Evolutionary conservation across 345 rosid genomes (phyloP).

Genomic region (Eucalyptus curtisii): DNA sequence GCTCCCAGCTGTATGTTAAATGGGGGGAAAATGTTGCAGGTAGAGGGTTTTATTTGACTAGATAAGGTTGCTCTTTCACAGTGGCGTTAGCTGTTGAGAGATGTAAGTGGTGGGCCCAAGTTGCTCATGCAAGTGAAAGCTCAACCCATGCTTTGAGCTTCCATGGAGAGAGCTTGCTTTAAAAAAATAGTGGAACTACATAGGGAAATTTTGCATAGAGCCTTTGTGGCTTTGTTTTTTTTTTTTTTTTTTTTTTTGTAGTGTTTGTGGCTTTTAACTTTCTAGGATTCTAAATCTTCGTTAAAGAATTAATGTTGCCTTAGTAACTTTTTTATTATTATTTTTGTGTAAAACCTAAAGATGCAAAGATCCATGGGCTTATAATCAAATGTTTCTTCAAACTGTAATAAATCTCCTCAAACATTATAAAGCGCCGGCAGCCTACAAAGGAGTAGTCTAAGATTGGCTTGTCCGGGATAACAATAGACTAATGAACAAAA

Average conservation of each 20-base stretch:
- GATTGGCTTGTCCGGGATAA: background rate
- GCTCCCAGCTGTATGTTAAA: background rate
- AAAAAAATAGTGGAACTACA: background rate
- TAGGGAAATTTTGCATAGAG: background rate
- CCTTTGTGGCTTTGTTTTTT: background rate
- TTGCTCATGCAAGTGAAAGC: too few species aligned
- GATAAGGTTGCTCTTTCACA: background rate
- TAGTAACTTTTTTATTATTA: too few species aligned
- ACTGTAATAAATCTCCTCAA: too few species aligned
- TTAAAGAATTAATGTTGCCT: too few species aligned
- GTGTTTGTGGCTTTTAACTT: too few species aligned
- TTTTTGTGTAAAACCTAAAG: too few species aligned
- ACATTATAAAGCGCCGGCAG: too few species aligned
- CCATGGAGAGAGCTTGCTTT: background rate
- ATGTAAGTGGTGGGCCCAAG: background rate
- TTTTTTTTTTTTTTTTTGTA: too few species aligned
- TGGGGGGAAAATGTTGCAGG: accelerated
- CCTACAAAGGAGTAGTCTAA: too few species aligned
- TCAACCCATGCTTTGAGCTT: background rate
- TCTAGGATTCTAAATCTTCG: too few species aligned
- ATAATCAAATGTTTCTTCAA: too few species aligned
- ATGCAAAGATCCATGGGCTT: background rate
- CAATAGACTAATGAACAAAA: background rate
- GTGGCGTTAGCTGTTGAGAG: accelerated
- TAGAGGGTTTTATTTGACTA: background rate